Percentiles rank a stretch among this genome's conserved stretches.
These are phyloP conservation scores for Massariosphaeria phaeospora DNA, from an alignment of 495 filamentous ascomycete species.

Conservation along the genomic window DNA sequence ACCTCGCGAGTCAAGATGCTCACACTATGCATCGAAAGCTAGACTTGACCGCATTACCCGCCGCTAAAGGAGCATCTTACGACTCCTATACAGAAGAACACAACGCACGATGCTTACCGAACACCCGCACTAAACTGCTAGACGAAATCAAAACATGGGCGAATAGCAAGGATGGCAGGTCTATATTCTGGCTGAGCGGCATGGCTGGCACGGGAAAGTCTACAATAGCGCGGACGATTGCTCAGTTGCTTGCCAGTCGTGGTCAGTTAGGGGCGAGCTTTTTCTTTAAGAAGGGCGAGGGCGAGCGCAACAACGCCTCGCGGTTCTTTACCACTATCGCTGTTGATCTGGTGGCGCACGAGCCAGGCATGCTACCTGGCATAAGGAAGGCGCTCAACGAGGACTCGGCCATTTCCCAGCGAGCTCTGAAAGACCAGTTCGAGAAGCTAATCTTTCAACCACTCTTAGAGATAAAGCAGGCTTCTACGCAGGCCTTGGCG, in stretches of 20 bases:
- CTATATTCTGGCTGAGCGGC: slow-evolving; percentile 40
- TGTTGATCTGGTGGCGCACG: background rate
- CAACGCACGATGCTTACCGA: slow-evolving; percentile 21
- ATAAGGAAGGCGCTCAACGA: background rate
- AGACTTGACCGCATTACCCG: slow-evolving; percentile 9
- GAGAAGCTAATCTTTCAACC: background rate
- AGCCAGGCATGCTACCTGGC: background rate
- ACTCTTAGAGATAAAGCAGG: background rate
- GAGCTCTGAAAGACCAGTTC: background rate
- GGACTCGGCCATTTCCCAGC: background rate
- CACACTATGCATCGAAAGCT: background rate
- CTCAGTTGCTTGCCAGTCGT: background rate
- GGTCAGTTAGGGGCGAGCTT: background rate
- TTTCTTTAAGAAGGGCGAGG: background rate
- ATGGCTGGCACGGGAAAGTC: slow-evolving; percentile 39
- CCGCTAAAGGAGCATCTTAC: slow-evolving; percentile 25
- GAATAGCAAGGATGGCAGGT: slow-evolving; percentile 6
- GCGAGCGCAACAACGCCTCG: background rate
- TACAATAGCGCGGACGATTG: background rate
- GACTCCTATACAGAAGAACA: slow-evolving; percentile 23
- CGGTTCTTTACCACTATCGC: background rate
- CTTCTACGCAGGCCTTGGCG: background rate
- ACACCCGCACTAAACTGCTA: slow-evolving; percentile 30
- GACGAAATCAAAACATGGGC: slow-evolving; percentile 23
- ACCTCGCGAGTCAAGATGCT: too few species aligned